Conservation (phyloP, 352 stramenopile species). For the Phytophthora rubi region DNA sequence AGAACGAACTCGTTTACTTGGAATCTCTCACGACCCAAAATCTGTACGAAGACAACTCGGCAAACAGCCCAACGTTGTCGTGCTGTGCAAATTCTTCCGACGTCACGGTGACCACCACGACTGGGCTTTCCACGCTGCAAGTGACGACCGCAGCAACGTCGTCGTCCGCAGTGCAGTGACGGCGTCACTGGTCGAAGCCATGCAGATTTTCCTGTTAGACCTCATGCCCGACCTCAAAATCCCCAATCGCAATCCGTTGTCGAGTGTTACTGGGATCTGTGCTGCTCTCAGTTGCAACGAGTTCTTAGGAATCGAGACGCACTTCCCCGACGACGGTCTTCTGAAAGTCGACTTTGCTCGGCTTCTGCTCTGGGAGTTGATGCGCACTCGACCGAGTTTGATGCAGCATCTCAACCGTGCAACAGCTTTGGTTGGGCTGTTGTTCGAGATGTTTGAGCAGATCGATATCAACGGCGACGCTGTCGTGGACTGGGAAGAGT, state of each 20-base stretch:
- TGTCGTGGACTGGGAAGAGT: constrained; percentile 85
- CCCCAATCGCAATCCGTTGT: constrained; percentile 63
- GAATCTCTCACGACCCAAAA: constrained; percentile 40
- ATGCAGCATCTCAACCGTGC: constrained; percentile 38
- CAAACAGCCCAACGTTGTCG: constrained; percentile 46
- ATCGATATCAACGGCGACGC: constrained; percentile 88
- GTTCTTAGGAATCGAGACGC: constrained; percentile 58
- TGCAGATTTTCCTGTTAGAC: constrained; percentile 70
- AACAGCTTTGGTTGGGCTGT: constrained; percentile 45
- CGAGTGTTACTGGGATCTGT: constrained; percentile 65
- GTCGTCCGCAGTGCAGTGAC: constrained; percentile 54
- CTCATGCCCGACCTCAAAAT: constrained; percentile 79
- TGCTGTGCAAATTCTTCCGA: constrained; percentile 66
- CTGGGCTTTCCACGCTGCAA: constrained; percentile 50
- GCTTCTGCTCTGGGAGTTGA: constrained; percentile 54
- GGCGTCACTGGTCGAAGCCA: constrained; percentile 47
- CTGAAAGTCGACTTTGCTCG: constrained; percentile 59
- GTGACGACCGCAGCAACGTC: constrained; percentile 30
- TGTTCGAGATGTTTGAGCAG: constrained; percentile 83
- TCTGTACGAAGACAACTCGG: constrained; percentile 1
- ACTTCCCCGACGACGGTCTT: constrained; percentile 52
- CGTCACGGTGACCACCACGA: constrained; percentile 30
- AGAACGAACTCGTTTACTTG: constrained; percentile 34
- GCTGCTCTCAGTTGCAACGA: constrained; percentile 63
- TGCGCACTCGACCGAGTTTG: constrained; percentile 52